A percentile compares a stretch with the other conserved stretches of the same genome.
These are phyloP conservation scores for Pseudoscleropodium purum DNA, from an alignment of 225 moss, liverwort and hornwort genomes.

Conservation along the genomic window DNA sequence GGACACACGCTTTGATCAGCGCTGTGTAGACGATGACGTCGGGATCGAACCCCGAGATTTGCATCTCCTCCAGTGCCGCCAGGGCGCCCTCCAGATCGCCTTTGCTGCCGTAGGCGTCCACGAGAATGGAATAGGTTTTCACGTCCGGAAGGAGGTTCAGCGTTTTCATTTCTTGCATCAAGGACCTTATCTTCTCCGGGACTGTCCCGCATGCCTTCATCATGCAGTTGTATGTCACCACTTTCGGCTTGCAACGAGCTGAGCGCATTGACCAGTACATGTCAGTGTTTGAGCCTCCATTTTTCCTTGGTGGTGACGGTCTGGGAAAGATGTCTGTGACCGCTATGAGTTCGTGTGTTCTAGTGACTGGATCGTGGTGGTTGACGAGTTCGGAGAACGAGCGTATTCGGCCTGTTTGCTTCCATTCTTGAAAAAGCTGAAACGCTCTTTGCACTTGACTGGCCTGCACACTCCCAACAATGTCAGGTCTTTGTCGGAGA, in stretches of 20 bases:
- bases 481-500: background rate
- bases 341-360: conserved; percentile 37
- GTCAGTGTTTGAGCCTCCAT: background rate
- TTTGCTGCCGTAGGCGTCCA: conserved; percentile 67
- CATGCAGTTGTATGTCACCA: conserved; percentile 82
- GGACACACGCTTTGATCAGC: conserved; percentile 82
- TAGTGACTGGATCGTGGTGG: conserved; percentile 11
- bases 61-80: conserved; percentile 50
- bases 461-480: conserved; percentile 44
- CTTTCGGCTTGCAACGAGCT: conserved; percentile 53
- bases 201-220: conserved; percentile 68
- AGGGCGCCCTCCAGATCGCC: conserved; percentile 43
- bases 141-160: conserved; percentile 52
- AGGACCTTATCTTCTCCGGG: conserved; percentile 34
- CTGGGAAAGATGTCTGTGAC: conserved; percentile 3
- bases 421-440: conserved; percentile 87
- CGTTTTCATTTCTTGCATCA: conserved; percentile 56
- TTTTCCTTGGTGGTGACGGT: background rate
- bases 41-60: conserved; percentile 36
- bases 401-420: conserved; percentile 61
- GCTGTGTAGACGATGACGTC: conserved; percentile 76
- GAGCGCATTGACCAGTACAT: conserved; percentile 5
- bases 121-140: conserved; percentile 70
- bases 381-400: conserved; percentile 35
- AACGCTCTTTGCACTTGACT: conserved; percentile 79